phyloP scores from a whole-genome alignment of 2,329 filamentous ascomycete species.

The Hypoxylon sp. region DNA sequence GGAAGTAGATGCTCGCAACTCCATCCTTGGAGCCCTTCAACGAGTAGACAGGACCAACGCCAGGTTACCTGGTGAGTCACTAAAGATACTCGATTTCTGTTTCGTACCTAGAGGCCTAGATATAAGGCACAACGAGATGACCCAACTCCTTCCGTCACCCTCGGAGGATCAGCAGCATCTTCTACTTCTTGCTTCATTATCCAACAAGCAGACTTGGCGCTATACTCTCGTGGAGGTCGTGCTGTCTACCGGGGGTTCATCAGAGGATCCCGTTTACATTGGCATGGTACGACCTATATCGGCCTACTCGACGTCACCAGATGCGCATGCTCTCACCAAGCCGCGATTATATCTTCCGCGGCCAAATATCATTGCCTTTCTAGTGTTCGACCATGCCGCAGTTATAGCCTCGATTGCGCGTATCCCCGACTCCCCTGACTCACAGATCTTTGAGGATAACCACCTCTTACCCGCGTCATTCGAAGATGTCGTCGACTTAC shows the following conservation, averaged over 20 bases:
- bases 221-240: slow-evolving; percentile 83
- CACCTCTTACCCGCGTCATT: slow-evolving; percentile 76
- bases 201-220: slow-evolving; percentile 67
- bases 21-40: slow-evolving; percentile 74
- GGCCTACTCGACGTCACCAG: slow-evolving; percentile 71
- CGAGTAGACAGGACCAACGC: slow-evolving; percentile 65
- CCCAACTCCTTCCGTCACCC: slow-evolving; percentile 66
- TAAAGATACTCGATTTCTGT: slow-evolving; percentile 85
- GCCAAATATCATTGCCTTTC: slow-evolving; percentile 83
- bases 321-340: slow-evolving; percentile 59
- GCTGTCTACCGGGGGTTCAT: slow-evolving; percentile 65
- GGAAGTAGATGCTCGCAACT: slow-evolving; percentile 78
- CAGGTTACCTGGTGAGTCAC: slow-evolving; percentile 68
- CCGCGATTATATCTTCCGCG: slow-evolving; percentile 83
- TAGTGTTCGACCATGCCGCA: slow-evolving; percentile 84
- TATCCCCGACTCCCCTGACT: slow-evolving; percentile 78
- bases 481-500: slow-evolving; percentile 89
- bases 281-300: slow-evolving; percentile 78
- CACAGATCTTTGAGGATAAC: slow-evolving; percentile 79
- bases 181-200: slow-evolving; percentile 72
- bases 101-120: slow-evolving; percentile 72
- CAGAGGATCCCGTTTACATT: slow-evolving; percentile 62
- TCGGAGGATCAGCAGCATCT: slow-evolving; percentile 71
- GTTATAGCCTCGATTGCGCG: slow-evolving; percentile 81
- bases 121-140: slow-evolving; percentile 65